Evolutionary conservation across 495 filamentous ascomycete species (phyloP).

Genomic region (Zalerion maritima): DNA sequence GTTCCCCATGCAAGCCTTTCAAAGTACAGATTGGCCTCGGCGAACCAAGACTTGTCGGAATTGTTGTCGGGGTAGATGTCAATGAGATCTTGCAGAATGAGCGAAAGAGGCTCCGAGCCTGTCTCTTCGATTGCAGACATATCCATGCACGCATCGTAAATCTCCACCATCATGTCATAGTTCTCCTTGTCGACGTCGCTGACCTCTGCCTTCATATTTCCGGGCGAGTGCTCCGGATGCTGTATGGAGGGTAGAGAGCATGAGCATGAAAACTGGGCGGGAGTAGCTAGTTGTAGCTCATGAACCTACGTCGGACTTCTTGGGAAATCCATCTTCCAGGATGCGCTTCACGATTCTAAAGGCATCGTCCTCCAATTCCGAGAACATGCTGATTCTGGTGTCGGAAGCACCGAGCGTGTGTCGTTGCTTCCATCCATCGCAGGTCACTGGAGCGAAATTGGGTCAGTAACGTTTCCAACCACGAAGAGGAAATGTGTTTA

Average conservation of each 20-base stretch:
- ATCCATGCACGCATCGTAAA: slow-evolving; percentile 53
- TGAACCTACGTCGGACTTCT: slow-evolving; percentile 20
- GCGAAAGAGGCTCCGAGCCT: slow-evolving; percentile 37
- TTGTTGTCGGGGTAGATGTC: slow-evolving; percentile 3
- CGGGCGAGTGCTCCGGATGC: slow-evolving; percentile 34
- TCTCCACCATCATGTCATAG: slow-evolving; percentile 48
- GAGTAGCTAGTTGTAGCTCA: neutral
- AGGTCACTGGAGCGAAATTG: too few species aligned
- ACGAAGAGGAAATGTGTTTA: too few species aligned
- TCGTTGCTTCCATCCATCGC: slow-evolving; percentile 48
- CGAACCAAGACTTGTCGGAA: neutral
- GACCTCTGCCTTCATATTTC: too few species aligned
- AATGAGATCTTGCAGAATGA: slow-evolving; percentile 34
- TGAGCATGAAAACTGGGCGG: slow-evolving; percentile 6
- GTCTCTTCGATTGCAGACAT: slow-evolving; percentile 34
- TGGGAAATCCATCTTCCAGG: slow-evolving; percentile 41
- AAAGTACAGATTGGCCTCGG: too few species aligned
- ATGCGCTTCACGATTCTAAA: too few species aligned
- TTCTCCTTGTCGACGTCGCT: slow-evolving; percentile 40
- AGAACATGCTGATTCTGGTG: slow-evolving; percentile 42
- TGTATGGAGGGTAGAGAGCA: too few species aligned
- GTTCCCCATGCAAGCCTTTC: too few species aligned
- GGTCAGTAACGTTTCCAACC: too few species aligned
- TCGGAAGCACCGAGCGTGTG: slow-evolving; percentile 51
- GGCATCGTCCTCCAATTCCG: too few species aligned